Conservation (phyloP, 768 basidiomycete genomes). For the Boletus sensibilis region DNA sequence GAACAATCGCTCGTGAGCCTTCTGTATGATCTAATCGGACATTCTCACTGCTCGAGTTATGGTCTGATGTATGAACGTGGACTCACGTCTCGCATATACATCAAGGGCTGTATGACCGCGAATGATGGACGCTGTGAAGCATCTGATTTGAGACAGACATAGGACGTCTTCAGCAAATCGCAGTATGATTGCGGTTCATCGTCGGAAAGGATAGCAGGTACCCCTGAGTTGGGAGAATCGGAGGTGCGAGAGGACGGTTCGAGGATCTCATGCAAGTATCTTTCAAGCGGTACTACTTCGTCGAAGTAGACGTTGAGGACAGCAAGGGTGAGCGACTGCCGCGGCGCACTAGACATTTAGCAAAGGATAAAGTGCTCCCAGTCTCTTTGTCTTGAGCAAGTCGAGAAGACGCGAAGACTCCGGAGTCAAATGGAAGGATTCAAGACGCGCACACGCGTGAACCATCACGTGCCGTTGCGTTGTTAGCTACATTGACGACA, state of each 20-base stretch:
- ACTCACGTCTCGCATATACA: constrained; percentile 56
- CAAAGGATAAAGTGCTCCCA: background rate
- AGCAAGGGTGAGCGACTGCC: constrained; percentile 22
- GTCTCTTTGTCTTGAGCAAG: background rate
- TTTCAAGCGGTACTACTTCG: constrained; percentile 37
- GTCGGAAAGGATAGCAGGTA: background rate
- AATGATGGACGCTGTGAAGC: constrained; percentile 26
- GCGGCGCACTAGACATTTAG: constrained; percentile 2
- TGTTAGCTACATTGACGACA: no score
- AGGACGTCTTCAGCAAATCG: constrained; percentile 44
- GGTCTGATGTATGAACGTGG: background rate
- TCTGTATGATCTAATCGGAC: constrained; percentile 53
- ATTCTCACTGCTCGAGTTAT: background rate
- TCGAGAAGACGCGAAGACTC: background rate
- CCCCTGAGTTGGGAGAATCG: constrained; percentile 14
- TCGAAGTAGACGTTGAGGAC: constrained; percentile 47
- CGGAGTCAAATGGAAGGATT: no score
- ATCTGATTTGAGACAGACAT: constrained; percentile 41
- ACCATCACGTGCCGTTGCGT: no score
- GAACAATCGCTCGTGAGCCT: constrained; percentile 57
- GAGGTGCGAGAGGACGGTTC: constrained; percentile 1
- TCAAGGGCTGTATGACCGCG: constrained; percentile 38
- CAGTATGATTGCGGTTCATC: constrained; percentile 32
- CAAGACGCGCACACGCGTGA: no score
- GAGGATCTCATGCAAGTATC: constrained; percentile 42